Evolutionary conservation across 306 rosid species (phyloP), one percentile per base, ranked within the genome.

Genomic region (Sindora glabra): DNA sequence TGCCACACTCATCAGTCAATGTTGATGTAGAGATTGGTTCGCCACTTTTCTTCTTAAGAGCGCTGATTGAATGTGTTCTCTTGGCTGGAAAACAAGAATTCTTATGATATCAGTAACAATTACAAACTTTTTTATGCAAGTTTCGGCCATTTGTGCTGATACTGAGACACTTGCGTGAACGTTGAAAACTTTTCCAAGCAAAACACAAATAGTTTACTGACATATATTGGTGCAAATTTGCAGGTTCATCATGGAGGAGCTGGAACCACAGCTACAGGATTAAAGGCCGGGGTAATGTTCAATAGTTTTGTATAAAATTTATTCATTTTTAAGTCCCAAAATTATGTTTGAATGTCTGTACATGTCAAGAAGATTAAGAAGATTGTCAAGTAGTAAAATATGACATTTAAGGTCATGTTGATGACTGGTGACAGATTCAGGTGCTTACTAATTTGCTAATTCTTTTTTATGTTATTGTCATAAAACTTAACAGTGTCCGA

Each of bases 201-300:
- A 36, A 37, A 23, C 46, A 16, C 22, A 8, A 36, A 29, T n/a
- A 60, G 21, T 33, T 74, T 32, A 68, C 62, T 54, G 9, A 67
- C 27, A 46, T 54, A 21, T 38, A 39, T 53, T 47, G 65, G 44
- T 40, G 10, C 16, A 62, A 24, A 57, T 34, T 53, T 81, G 86
- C 86, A 88, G 98, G 95, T 92, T 62, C 99, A 92, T 79, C 99
- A 92, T 33, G 99, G 99, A 23, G 99, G 99, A 61, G 96, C 99
- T 18, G 99, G 99, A 63, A 92, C 99, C 49, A 89, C 99, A 0
- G 95, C 96, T 54, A 83, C 99, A 21, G 99, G 95, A 73, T 76
- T 92, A 50, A 89, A 61, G 78, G 94, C 99, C 2, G 96, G 94
- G 96, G 99, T 92, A 92, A 66, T 50, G 65, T 75, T 65, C 64